These are phyloP conservation scores for Purshia tridentata DNA, from an alignment of 306 rosid species.

Conservation along the genomic window DNA sequence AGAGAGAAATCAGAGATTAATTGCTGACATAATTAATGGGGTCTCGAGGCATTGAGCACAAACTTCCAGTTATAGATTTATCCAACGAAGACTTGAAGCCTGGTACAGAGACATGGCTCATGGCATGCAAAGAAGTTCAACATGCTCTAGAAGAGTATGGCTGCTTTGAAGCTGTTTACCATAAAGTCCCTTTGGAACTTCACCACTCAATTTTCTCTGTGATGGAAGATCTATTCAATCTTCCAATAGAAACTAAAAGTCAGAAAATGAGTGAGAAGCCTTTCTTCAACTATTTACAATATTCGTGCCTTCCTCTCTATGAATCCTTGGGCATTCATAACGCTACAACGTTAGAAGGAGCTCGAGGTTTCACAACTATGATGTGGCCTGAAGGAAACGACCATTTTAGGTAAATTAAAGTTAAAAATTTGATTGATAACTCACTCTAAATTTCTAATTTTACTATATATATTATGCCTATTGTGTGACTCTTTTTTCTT, in stretches of 20 bases:
- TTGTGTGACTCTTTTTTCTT: background rate
- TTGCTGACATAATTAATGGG: slow-evolving; percentile 32
- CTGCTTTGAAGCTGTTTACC: slow-evolving; percentile 42
- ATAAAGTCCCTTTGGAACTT: slow-evolving; percentile 39
- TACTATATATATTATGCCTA: background rate
- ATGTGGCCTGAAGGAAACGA: slow-evolving; percentile 44
- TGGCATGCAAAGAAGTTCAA: slow-evolving; percentile 33
- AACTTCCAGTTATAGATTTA: slow-evolving; percentile 46
- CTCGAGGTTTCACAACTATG: slow-evolving; percentile 27
- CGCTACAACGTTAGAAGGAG: slow-evolving; percentile 25
- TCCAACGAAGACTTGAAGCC: slow-evolving; percentile 32
- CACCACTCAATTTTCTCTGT: slow-evolving; percentile 38
- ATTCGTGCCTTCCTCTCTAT: slow-evolving; percentile 34
- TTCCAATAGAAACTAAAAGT: slow-evolving; percentile 48
- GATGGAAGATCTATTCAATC: slow-evolving; percentile 43
- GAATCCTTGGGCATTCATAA: slow-evolving; percentile 40
- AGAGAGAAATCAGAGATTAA: too few relatives aligned
- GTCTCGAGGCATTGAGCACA: slow-evolving; percentile 21
- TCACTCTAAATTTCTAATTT: background rate
- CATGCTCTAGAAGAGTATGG: slow-evolving; percentile 58
- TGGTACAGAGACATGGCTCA: slow-evolving; percentile 49
- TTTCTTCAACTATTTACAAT: slow-evolving; percentile 14
- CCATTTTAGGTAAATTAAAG: slow-evolving; percentile 25
- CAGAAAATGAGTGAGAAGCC: slow-evolving; percentile 42
- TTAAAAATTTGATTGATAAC: background rate